These are phyloP conservation scores for Fusarium mangiferae DNA, from an alignment of 2,329 filamentous ascomycete species.

Conservation along the genomic window DNA sequence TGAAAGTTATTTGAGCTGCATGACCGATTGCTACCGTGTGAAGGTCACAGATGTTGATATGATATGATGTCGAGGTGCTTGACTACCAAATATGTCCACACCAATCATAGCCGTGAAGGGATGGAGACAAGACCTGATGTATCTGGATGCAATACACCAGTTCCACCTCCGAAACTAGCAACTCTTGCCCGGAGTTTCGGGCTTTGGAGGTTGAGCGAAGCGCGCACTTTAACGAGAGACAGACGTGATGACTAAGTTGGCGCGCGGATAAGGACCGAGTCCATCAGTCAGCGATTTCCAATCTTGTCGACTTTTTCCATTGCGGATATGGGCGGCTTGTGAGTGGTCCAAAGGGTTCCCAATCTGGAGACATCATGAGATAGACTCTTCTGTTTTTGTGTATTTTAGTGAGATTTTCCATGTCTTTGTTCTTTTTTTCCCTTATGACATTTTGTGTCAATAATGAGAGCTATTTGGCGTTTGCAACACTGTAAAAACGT, in stretches of 20 bases:
- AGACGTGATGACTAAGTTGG: conserved; percentile 37
- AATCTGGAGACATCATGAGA: conserved; percentile 26
- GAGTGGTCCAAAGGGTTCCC: conserved; percentile 22
- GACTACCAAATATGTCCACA: too few relatives aligned
- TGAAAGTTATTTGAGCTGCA: background rate
- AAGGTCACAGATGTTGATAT: background rate
- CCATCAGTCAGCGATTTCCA: conserved; percentile 39
- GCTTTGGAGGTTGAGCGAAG: background rate
- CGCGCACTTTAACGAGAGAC: background rate
- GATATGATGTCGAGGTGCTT: too few relatives aligned
- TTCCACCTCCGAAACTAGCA: background rate
- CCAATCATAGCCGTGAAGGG: background rate
- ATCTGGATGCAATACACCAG: background rate
- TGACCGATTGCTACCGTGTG: background rate
- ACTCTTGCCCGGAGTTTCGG: background rate
- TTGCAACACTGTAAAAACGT: conserved; percentile 3
- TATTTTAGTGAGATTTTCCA: conserved; percentile 18
- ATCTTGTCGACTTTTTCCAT: conserved; percentile 15
- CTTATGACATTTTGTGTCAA: background rate
- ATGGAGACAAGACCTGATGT: background rate
- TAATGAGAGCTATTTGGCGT: conserved; percentile 29
- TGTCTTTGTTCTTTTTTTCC: background rate
- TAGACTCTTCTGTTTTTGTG: conserved; percentile 4
- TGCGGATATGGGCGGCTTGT: conserved; percentile 21
- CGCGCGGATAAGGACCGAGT: conserved; percentile 34